These are phyloP conservation scores for Cytospora chrysosperma DNA, from an alignment of 2,329 filamentous ascomycete genomes.

Conservation along the genomic window DNA sequence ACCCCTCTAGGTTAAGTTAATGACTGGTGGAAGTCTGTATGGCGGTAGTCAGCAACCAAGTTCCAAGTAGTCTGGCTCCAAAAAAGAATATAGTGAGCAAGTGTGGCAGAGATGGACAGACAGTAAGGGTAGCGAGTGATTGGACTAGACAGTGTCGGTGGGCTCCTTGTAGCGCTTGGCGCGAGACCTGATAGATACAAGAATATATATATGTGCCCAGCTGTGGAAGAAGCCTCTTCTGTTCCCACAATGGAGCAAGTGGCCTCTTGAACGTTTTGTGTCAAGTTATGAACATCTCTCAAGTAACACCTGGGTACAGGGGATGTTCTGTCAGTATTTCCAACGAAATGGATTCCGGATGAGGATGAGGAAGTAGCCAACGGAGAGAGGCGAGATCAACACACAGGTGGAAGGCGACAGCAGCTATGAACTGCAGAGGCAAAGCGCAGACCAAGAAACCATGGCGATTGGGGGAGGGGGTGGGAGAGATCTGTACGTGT, in stretches of 20 bases:
- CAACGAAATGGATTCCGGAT: neutral
- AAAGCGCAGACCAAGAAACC: neutral
- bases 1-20: neutral
- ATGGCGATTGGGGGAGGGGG: neutral
- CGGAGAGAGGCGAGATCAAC: neutral
- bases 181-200: neutral
- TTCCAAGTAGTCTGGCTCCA: neutral
- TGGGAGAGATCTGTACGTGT: neutral
- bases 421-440: neutral
- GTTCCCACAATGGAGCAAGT: conserved; percentile 14
- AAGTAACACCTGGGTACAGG: neutral
- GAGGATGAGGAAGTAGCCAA: neutral
- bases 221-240: conserved; percentile 6
- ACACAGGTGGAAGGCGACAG: neutral
- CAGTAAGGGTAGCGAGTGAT: neutral
- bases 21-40: neutral
- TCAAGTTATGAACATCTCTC: conserved; percentile 11
- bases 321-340: neutral
- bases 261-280: neutral
- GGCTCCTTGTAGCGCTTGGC: neutral
- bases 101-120: neutral
- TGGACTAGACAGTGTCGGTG: neutral
- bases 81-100: neutral
- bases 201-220: neutral
- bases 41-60: neutral